phyloP scores from a whole-genome alignment of 2,329 filamentous ascomycete species.

The Calonectria henricotiae region DNA sequence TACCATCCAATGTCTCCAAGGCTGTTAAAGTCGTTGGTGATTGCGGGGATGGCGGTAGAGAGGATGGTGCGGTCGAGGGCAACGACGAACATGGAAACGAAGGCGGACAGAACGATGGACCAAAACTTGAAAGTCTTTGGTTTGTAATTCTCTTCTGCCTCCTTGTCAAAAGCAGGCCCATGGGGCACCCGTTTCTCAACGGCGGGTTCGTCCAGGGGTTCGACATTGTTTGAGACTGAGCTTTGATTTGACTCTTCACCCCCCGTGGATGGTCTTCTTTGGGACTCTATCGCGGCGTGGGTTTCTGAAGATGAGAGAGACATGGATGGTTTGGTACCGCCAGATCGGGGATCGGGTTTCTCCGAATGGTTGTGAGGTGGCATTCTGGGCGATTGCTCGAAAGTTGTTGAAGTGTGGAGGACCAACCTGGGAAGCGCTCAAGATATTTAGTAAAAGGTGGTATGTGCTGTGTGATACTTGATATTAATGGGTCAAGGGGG shows the following conservation, averaged over 20 bases:
- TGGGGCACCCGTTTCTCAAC: conserved; percentile 41
- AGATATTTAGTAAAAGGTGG: not conserved
- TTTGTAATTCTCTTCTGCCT: conserved; percentile 64
- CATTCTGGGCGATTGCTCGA: not conserved
- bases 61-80: conserved; percentile 74
- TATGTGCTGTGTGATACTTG: not conserved
- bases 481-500: not conserved
- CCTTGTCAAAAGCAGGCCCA: conserved; percentile 47
- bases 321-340: not conserved
- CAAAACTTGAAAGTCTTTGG: conserved; percentile 71
- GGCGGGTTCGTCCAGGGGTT: conserved; percentile 34
- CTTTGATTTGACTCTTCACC: conserved; percentile 3
- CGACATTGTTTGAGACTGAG: conserved; percentile 16
- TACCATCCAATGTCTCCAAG: conserved; percentile 78
- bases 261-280: conserved; percentile 5
- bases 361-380: conserved; percentile 3
- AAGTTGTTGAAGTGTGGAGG: not conserved
- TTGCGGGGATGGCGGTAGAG: conserved; percentile 69
- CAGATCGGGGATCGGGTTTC: not conserved
- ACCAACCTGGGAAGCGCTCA: not conserved
- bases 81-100: conserved; percentile 72
- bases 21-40: conserved; percentile 72
- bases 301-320: conserved; percentile 46
- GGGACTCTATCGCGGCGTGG: conserved; percentile 4
- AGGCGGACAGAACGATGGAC: conserved; percentile 70